Conservation (phyloP, 1,139 yeast genomes). For the Yamadazyma siamensis region DNA sequence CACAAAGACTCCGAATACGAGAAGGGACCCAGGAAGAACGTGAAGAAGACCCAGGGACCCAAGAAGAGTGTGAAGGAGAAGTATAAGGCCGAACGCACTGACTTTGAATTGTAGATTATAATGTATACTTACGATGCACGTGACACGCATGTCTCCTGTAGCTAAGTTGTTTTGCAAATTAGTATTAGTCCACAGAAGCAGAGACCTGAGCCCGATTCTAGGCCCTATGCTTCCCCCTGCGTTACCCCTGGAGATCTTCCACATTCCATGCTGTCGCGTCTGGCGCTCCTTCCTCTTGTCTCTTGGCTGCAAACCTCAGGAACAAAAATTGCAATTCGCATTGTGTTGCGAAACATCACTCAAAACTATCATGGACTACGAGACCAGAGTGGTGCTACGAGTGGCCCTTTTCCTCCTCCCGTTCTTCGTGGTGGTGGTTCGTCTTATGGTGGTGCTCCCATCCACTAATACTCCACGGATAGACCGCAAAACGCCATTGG, state of each 20-base stretch:
- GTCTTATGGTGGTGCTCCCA: conserved; percentile 31
- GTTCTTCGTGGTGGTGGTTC: conserved; percentile 18
- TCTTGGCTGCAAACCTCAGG: too few relatives aligned
- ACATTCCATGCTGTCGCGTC: too few relatives aligned
- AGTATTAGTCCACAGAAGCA: too few relatives aligned
- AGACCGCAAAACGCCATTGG: not conserved
- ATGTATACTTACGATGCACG: too few relatives aligned
- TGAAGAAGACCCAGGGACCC: conserved; percentile 1
- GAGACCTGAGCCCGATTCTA: too few relatives aligned
- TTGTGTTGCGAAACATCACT: too few relatives aligned
- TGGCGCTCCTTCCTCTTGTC: too few relatives aligned
- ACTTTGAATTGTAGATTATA: conserved; percentile 10
- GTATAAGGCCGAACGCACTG: conserved; percentile 6
- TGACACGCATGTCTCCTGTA: conserved; percentile 1
- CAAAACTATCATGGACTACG: conserved; percentile 31
- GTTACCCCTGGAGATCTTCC: too few relatives aligned
- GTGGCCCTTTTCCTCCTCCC: conserved; percentile 24
- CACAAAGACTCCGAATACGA: conserved; percentile 27
- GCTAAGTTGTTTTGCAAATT: too few relatives aligned
- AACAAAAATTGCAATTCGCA: too few relatives aligned
- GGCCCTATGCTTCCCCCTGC: too few relatives aligned
- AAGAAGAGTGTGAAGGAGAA: conserved; percentile 2
- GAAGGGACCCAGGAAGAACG: conserved; percentile 1
- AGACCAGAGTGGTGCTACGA: conserved; percentile 20
- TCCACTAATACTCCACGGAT: conserved; percentile 13